A percentile compares a stretch with the other conserved stretches of the same genome.
Conservation (phyloP, 495 filamentous ascomycete species). For the Parachaetomium inaequale region DNA sequence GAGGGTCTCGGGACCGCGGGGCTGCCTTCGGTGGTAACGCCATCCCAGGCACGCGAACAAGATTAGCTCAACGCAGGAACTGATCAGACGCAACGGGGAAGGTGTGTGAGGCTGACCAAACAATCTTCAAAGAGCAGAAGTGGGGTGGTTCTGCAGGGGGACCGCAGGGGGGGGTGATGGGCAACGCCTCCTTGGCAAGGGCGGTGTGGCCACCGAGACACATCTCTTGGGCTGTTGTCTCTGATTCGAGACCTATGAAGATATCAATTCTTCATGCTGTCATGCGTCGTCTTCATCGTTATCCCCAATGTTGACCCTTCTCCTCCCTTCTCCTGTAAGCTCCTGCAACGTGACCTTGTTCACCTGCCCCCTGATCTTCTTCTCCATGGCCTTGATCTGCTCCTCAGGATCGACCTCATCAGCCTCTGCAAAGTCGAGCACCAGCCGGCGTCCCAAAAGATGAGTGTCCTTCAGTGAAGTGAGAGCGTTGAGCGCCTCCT, state of each 20-base stretch:
- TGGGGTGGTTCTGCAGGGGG: slow-evolving; percentile 21
- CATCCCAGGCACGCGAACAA: slow-evolving; percentile 27
- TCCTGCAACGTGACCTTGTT: slow-evolving; percentile 85
- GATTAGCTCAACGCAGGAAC: slow-evolving; percentile 26
- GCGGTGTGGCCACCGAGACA: slow-evolving; percentile 24
- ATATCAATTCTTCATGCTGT: slow-evolving; percentile 27
- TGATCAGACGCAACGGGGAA: slow-evolving; percentile 19
- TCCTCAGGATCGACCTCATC: slow-evolving; percentile 89
- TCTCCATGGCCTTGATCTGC: slow-evolving; percentile 92
- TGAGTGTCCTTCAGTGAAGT: slow-evolving; percentile 89
- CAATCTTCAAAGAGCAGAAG: slow-evolving; percentile 16
- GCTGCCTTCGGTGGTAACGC: slow-evolving; percentile 14
- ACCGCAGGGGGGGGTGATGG: slow-evolving; percentile 8
- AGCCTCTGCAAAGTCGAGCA: slow-evolving; percentile 82
- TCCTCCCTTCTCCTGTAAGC: slow-evolving; percentile 75
- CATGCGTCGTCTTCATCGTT: slow-evolving; percentile 59
- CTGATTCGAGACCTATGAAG: slow-evolving; percentile 19
- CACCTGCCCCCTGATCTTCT: slow-evolving; percentile 83
- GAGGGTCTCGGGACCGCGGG: slow-evolving; percentile 13
- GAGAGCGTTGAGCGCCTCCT: slow-evolving; percentile 91
- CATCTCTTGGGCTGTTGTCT: slow-evolving; percentile 17
- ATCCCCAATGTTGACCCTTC: slow-evolving; percentile 79
- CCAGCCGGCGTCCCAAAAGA: slow-evolving; percentile 80
- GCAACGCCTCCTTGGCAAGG: slow-evolving; percentile 25
- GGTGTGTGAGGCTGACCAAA: slow-evolving; percentile 14